These are phyloP conservation scores for Zelopaecilomyces penicillatus DNA, from an alignment of 2,329 filamentous ascomycete genomes.

Conservation along the genomic window DNA sequence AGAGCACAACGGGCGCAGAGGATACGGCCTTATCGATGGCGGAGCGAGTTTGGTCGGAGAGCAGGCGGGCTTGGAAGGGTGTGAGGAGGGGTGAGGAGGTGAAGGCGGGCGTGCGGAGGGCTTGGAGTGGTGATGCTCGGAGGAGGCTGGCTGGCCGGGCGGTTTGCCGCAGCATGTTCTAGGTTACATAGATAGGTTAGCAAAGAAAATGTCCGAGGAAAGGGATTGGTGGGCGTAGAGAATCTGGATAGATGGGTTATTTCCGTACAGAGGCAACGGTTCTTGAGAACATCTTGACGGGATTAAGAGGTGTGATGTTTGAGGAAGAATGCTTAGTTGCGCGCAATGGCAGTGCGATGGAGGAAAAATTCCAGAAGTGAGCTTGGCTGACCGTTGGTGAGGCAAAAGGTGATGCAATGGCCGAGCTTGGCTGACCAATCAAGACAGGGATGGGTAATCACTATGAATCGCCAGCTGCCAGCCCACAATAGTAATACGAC, in stretches of 20 bases:
- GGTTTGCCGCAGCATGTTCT: constrained; percentile 30
- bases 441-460: neutral
- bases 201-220: neutral
- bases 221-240: constrained; percentile 1
- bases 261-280: constrained; percentile 16
- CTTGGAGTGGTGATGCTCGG: constrained; percentile 15
- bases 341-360: neutral
- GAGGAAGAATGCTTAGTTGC: neutral
- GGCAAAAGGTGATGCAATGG: constrained; percentile 9
- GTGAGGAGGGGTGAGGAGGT: constrained; percentile 16
- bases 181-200: neutral
- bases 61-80: constrained; percentile 49
- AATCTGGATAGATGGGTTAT: neutral
- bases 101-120: constrained; percentile 17
- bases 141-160: constrained; percentile 22
- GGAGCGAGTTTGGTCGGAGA: constrained; percentile 69
- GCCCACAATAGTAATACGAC: too few relatives aligned
- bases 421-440: constrained; percentile 9
- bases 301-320: neutral
- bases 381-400: neutral
- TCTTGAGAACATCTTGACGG: constrained; percentile 17
- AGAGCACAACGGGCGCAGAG: constrained; percentile 87
- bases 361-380: neutral
- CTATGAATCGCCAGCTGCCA: too few relatives aligned
- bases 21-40: constrained; percentile 87